These are phyloP conservation scores for Alternaria ventricosa DNA, from an alignment of 2,329 filamentous ascomycete species.

Conservation along the genomic window DNA sequence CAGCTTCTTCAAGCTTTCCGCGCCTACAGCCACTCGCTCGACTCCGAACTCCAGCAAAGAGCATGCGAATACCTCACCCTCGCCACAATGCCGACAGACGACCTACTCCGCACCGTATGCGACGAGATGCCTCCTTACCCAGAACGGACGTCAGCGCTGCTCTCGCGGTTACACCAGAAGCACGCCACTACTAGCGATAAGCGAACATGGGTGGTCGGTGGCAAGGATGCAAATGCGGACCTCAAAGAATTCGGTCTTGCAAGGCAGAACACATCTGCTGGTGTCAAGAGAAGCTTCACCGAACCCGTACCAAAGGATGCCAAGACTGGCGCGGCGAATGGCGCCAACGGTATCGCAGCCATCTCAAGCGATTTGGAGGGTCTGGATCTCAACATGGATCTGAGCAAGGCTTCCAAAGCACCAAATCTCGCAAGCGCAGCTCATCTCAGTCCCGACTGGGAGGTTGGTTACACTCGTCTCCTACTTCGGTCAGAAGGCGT, in stretches of 20 bases:
- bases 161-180: slow-evolving; percentile 93
- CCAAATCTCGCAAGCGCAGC: slow-evolving; percentile 91
- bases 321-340: slow-evolving; percentile 38
- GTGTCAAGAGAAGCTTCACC: slow-evolving; percentile 86
- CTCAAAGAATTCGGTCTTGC: slow-evolving; percentile 79
- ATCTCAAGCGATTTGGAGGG: slow-evolving; percentile 70
- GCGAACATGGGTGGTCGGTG: slow-evolving; percentile 96
- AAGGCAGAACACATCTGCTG: slow-evolving; percentile 67
- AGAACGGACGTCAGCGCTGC: slow-evolving; percentile 86
- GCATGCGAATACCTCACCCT: slow-evolving; percentile 93
- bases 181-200: slow-evolving; percentile 92
- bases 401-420: slow-evolving; percentile 64
- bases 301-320: slow-evolving; percentile 46
- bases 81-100: slow-evolving; percentile 84
- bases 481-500: slow-evolving; percentile 83
- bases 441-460: slow-evolving; percentile 94
- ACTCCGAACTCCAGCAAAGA: slow-evolving; percentile 93
- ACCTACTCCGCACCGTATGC: slow-evolving; percentile 89
- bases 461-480: slow-evolving; percentile 83
- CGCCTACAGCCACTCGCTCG: slow-evolving; percentile 90
- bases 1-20: slow-evolving; percentile 90
- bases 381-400: slow-evolving; percentile 74
- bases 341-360: slow-evolving; percentile 60
- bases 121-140: slow-evolving; percentile 99
- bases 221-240: slow-evolving; percentile 90